Evolutionary conservation across 768 basidiomycete species (phyloP), one percentile per base, ranked within the genome.

Genomic region (Tremella mesenterica): DNA sequence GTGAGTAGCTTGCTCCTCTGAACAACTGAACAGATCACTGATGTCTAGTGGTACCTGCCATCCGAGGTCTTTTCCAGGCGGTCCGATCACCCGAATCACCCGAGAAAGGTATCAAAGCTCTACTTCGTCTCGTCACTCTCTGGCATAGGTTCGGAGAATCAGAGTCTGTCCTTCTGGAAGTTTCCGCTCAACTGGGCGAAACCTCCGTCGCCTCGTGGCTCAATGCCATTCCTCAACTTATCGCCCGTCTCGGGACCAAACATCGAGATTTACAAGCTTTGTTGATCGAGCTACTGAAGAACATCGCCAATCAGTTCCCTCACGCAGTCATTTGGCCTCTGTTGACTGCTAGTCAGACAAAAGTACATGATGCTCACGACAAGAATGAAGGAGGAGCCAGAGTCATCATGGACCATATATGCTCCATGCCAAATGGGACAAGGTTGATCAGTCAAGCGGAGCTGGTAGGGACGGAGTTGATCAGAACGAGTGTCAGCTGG

Each of bases 311-410:
- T 21, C 56, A 61, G 5, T 73, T 57, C 50, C 70, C 70, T 8
- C 68, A 73, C 56, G 70, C 70, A n/a, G 52, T 71, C 16, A 71
- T 71, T 10, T 73, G 72, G 72, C 70, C 72, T 1, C 52, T 73
- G 8, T 50, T 73, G 20, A 71, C 69, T 13, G 72, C 72, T 2
- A 61, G 68, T 31, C 64, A 69, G 44, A 73, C 69, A 3, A 59
- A 56, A 16, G 38, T 23, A 18, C 8, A n/a, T 4, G 38, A 41
- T 4, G 38, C n/a, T 5, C n/a, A n/a, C n/a, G n/a, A n/a, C n/a
- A 62, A 65, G 31, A 45, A 46, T 23, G 64, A 69, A 21, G 58
- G 61, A 7, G 68, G 65, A 1, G 72, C 72, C 2, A 63, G 58
- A 33, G 63, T 62, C 2, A 67, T 73, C 41, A 71, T 69, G 66